A percentile compares a stretch with the other conserved stretches of the same genome.
Conservation (phyloP, 352 stramenopile species). For the Globisporangium cederbergense region DNA sequence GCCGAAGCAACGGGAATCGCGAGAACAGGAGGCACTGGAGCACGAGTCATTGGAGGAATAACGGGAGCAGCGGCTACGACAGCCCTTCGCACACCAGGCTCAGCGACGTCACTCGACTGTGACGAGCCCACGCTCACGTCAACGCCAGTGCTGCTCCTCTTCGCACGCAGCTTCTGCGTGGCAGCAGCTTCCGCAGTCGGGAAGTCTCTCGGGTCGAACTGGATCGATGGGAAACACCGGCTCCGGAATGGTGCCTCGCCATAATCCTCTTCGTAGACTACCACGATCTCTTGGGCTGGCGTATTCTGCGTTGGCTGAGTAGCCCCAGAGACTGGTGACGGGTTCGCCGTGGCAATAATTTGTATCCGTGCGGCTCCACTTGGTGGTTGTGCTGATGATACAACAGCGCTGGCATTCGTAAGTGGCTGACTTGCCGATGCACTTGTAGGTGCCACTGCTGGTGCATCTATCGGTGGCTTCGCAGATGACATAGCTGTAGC, state of each 20-base stretch:
- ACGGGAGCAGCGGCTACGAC: background rate
- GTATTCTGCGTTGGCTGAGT: background rate
- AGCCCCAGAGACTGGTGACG: background rate
- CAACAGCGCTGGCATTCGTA: background rate
- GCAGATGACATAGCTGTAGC: background rate
- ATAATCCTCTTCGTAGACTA: background rate
- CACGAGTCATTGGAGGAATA: too few species aligned
- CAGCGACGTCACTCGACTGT: background rate
- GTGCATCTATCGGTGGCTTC: background rate
- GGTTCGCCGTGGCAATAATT: background rate
- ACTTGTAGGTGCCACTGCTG: background rate
- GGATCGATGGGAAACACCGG: constrained; percentile 3
- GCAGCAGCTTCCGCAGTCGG: background rate
- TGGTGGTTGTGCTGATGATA: background rate
- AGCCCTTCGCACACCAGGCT: background rate
- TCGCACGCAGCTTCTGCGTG: background rate
- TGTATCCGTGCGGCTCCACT: background rate
- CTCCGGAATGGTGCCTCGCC: background rate
- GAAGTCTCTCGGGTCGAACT: constrained; percentile 12
- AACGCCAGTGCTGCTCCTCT: background rate
- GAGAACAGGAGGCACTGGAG: too few species aligned
- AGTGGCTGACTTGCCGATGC: too few species aligned
- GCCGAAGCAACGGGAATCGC: too few species aligned
- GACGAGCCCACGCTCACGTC: background rate
- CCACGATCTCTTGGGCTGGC: background rate